Conservation (phyloP, 2,329 filamentous ascomycete species). For the Sporothrix brasiliensis region DNA sequence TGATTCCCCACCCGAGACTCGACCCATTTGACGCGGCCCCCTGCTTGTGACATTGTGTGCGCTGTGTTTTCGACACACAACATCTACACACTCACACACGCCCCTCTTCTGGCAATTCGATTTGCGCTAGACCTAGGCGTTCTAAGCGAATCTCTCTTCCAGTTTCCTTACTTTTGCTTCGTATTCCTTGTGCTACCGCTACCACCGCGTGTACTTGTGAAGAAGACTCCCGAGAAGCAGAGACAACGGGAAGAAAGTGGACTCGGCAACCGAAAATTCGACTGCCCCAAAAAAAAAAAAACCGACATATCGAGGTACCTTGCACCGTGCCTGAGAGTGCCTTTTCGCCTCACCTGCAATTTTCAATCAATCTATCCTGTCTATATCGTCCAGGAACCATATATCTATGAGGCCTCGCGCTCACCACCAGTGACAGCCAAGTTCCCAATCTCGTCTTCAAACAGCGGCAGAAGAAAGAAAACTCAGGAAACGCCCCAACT, state of each 20-base stretch:
- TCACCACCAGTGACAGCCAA: background rate
- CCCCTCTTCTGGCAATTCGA: background rate
- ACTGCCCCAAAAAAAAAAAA: background rate
- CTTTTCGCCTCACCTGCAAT: background rate
- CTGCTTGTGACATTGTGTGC: slow-evolving; percentile 21
- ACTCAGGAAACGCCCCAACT: background rate
- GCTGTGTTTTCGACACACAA: slow-evolving; percentile 20
- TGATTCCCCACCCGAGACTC: slow-evolving; percentile 23
- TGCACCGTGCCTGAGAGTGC: background rate
- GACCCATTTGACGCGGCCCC: slow-evolving; percentile 30
- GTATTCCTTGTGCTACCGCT: slow-evolving; percentile 10
- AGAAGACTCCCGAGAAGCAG: slow-evolving; percentile 19
- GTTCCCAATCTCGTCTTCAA: background rate
- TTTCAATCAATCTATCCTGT: background rate
- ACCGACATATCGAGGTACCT: slow-evolving; percentile 5
- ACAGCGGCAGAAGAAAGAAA: background rate
- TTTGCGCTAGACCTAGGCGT: background rate
- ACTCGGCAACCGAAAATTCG: slow-evolving; percentile 4
- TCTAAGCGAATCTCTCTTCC: slow-evolving; percentile 26
- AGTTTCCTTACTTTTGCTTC: background rate
- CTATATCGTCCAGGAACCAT: background rate
- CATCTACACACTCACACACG: background rate
- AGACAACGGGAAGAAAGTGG: slow-evolving; percentile 22
- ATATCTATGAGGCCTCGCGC: background rate
- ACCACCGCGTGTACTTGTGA: slow-evolving; percentile 17